Conservation (phyloP, 129 eudicot species). For the Artemisia tridentata region DNA sequence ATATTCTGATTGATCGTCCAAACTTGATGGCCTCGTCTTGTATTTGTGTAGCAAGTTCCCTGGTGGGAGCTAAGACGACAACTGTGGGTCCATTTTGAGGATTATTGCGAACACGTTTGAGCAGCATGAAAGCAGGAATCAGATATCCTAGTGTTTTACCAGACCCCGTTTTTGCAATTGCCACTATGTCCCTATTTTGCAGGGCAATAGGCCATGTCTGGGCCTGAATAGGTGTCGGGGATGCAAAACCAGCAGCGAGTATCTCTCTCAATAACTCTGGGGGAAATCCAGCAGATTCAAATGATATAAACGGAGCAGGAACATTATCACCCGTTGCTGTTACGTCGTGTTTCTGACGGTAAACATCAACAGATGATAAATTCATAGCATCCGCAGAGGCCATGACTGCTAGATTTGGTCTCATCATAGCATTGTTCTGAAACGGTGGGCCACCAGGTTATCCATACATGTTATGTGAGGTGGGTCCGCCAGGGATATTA, state of each 20-base stretch:
- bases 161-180: constrained; percentile 97
- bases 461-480: constrained; percentile 45
- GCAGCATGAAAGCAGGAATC: constrained; percentile 86
- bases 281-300: no score
- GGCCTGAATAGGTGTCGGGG: constrained; percentile 95
- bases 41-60: constrained; percentile 98
- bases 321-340: constrained; percentile 83
- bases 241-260: constrained; percentile 68
- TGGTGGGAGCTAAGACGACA: constrained; percentile 84
- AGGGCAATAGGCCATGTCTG: constrained; percentile 98
- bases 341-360: constrained; percentile 69
- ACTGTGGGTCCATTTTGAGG: constrained; percentile 87
- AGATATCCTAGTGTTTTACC: constrained; percentile 96
- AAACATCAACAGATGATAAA: constrained; percentile 61
- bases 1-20: constrained; percentile 79
- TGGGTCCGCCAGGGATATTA: constrained; percentile 41
- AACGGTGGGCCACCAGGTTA: constrained; percentile 58
- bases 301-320: no score
- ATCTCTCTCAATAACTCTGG: no score
- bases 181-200: constrained; percentile 84
- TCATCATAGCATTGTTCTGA: constrained; percentile 45
- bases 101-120: constrained; percentile 59
- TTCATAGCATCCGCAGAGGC: constrained; percentile 55
- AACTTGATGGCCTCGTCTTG: constrained; percentile 92
- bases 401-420: constrained; percentile 44